Conservation (phyloP, 306 rosid species). For the Quercus cerris region DNA sequence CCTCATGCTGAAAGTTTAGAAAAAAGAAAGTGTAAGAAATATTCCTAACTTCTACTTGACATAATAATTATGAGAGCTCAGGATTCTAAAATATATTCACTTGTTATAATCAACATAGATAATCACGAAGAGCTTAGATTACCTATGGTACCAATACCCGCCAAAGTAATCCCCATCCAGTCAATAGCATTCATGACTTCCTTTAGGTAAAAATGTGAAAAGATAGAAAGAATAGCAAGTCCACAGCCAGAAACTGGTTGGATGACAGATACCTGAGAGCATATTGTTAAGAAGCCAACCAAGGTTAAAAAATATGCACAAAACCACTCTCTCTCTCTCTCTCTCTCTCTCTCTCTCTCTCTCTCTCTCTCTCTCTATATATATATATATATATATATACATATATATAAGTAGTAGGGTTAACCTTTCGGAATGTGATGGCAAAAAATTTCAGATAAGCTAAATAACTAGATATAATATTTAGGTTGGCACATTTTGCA, state of each 20-base stretch:
- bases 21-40: no score
- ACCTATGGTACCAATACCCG: conserved; percentile 98
- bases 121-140: conserved; percentile 52
- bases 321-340: no score
- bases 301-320: background rate
- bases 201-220: conserved; percentile 95
- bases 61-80: background rate
- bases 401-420: no score
- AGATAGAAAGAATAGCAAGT: conserved; percentile 86
- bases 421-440: background rate
- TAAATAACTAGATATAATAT: background rate
- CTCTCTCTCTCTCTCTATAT: no score
- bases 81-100: background rate
- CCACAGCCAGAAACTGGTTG: conserved; percentile 99
- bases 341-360: no score
- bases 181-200: conserved; percentile 92
- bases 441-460: background rate
- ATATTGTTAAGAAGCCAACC: conserved; percentile 17
- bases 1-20: background rate
- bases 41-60: background rate
- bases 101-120: background rate
- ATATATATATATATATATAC: no score
- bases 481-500: no score
- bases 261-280: conserved; percentile 79
- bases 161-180: conserved; percentile 89